Base-by-base conservation (phyloP, 768 basidiomycete genomes). In the Crassisporium funariophilum region DNA sequence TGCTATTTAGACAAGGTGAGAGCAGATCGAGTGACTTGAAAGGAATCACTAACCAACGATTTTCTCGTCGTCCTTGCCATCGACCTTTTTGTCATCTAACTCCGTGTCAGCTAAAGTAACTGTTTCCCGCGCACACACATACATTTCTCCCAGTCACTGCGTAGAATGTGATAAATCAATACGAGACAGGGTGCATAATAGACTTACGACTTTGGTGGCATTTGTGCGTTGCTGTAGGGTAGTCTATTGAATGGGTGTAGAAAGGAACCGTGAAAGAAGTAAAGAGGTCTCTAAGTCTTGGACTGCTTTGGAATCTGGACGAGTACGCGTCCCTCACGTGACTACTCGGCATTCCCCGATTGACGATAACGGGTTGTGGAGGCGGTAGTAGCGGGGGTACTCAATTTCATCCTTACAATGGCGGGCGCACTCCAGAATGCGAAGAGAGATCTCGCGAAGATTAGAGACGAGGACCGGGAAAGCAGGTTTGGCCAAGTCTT, bases 111-210 rank as follows among this genome's bases (percentile, higher is more conserved):
- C 29, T 24, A 56, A 16, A 38, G 27, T 21, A 15, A 25, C 16
- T 35, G 25, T 12, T 16, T 15, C 24, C 37, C 29, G 11, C 33
- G 34, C 13, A 21, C 5, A 41, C 29, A 68, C 81, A 29, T 63
- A 95, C 95, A 98, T 72, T 98, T 98, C 72, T 99, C 95, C 95
- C 95, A 98, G 69, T 99, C 91, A 58, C 95, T 98, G 60, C 10
- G 48, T 11, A 29, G 9, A 24, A 15, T 15, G 13, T 42, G 48
- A 16, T 46, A 4, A 54, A 49, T 5, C 46, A 44, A 59, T 11
- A 64, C 54, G 25, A 24, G 20, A 27, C 21, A 16, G 17, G 7
- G 16, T 19, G 17, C 9, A 29, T 16, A 35, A n/a, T 4, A 41
- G 13, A 79, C 94, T 73, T 66, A 95, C 93, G 91, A 79, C 88